Evolutionary conservation across 495 filamentous ascomycete genomes (phyloP).

Genomic region (Polyplosphaeria fusca): DNA sequence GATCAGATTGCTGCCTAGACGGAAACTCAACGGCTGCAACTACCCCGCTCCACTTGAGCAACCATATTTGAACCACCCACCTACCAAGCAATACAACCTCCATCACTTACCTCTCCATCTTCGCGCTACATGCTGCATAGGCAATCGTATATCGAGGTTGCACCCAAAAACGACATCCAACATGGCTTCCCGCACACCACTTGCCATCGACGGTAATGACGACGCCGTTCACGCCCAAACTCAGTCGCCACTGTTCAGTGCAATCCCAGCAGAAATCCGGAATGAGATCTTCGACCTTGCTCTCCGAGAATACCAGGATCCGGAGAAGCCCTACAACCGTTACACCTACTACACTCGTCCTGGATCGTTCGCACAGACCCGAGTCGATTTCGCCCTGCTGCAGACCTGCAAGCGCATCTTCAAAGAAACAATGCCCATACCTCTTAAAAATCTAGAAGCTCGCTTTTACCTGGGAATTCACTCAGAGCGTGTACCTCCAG

Average conservation of each 20-base stretch:
- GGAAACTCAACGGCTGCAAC: no score
- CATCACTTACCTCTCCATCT: no score
- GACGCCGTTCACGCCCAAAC: background rate
- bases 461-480: background rate
- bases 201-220: no score
- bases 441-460: background rate
- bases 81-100: no score
- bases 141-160: no score
- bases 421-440: background rate
- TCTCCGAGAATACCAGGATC: slow-evolving; percentile 3
- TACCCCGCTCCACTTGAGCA: no score
- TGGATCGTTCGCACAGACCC: background rate
- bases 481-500: background rate
- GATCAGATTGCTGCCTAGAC: no score
- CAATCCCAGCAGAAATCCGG: slow-evolving; percentile 5
- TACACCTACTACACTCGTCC: slow-evolving; percentile 12
- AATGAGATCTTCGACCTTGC: slow-evolving; percentile 18
- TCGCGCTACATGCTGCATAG: no score
- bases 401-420: slow-evolving; percentile 4
- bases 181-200: no score
- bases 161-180: no score
- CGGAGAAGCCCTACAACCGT: background rate
- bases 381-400: slow-evolving; percentile 2
- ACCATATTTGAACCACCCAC: no score
- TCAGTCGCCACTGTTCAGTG: slow-evolving; percentile 17